Evolutionary conservation across 2,329 filamentous ascomycete species (phyloP).

Genomic region (Botryotinia narcissicola): DNA sequence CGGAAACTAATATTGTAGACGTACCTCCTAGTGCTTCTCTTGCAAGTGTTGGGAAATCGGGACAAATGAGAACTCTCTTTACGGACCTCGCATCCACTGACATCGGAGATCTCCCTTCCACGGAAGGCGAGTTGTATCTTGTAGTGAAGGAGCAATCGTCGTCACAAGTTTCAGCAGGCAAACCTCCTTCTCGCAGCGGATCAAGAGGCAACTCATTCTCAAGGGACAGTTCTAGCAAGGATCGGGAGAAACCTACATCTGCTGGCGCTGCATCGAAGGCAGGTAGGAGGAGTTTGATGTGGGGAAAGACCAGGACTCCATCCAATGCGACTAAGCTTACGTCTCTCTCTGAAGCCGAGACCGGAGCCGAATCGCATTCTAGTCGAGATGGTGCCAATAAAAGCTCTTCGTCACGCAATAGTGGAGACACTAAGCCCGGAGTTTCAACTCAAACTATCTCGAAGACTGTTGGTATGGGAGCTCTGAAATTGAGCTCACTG

Average conservation of each 20-base stretch:
- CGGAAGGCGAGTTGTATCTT: slow-evolving; percentile 74
- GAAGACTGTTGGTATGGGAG: slow-evolving; percentile 72
- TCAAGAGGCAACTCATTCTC: slow-evolving; percentile 23
- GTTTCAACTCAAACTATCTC: slow-evolving; percentile 52
- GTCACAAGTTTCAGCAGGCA: slow-evolving; percentile 32
- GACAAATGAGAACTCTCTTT: slow-evolving; percentile 80
- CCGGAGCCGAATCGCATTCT: slow-evolving; percentile 17
- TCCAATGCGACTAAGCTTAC: slow-evolving; percentile 49
- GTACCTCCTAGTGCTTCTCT: slow-evolving; percentile 73
- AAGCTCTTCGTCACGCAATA: slow-evolving; percentile 47
- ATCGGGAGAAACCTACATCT: slow-evolving; percentile 44
- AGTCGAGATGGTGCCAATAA: slow-evolving; percentile 46
- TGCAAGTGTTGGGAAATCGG: slow-evolving; percentile 60
- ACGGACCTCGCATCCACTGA: slow-evolving; percentile 65
- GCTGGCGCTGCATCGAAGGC: slow-evolving; percentile 49
- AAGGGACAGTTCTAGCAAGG: slow-evolving; percentile 31
- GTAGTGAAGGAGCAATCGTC: slow-evolving; percentile 67
- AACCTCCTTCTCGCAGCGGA: slow-evolving; percentile 32
- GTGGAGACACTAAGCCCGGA: slow-evolving; percentile 36
- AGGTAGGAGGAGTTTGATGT: slow-evolving; percentile 66
- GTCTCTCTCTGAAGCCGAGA: slow-evolving; percentile 41
- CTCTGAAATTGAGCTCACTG: slow-evolving; percentile 71
- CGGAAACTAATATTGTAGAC: slow-evolving; percentile 79
- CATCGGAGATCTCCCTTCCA: slow-evolving; percentile 58
- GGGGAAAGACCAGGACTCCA: slow-evolving; percentile 55